Base-by-base conservation (phyloP, 2,329 filamentous ascomycete species). In the Lachnellula suecica region DNA sequence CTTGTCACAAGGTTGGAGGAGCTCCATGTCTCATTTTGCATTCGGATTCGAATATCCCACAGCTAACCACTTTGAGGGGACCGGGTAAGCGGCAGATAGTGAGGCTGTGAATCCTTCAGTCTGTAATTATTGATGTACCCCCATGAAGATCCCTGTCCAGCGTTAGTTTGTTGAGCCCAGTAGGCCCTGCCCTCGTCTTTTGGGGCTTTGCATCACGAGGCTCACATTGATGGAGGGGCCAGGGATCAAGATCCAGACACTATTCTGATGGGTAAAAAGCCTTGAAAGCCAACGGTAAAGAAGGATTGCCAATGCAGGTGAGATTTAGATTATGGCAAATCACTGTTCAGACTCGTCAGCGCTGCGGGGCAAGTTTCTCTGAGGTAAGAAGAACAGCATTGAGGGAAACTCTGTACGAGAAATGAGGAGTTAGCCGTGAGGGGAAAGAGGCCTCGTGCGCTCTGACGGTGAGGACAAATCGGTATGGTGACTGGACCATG, bases 301-400 rank as follows among this genome's bases (percentile, higher is more conserved):
- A n/a, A n/a, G n/a, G n/a, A n/a, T n/a, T n/a, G n/a, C n/a, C n/a
- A n/a, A n/a, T n/a, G n/a, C n/a, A n/a, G n/a, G n/a, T n/a, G n/a
- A n/a, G n/a, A n/a, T n/a, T n/a, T n/a, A n/a, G 44, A 51, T 47
- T 38, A 13, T 23, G 46, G 43, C 34, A 20, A 44, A 42, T 47
- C 49, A 44, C 22, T 27, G 11, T 42, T 35, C 43, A 37, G 19
- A 29, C 27, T 44, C 31, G 29, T 44, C 45, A 23, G 31, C 17
- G 31, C 22, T 17, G n/a, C 34, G 23, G 42, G 44, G 47, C 40
- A 53, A 22, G 50, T 60, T 60, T 59, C 51, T 47, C 38, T 59
- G 53, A 60, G 58, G 59, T 59, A 62, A 60, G 49, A 48, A 37
- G 22, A 52, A 52, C 49, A 31, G 38, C 44, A 22, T 24, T n/a